Evolutionary conservation across 139 green algal genomes (phyloP), one percentile per base, ranked within the genome.

Genomic region (Micromonas commoda): DNA sequence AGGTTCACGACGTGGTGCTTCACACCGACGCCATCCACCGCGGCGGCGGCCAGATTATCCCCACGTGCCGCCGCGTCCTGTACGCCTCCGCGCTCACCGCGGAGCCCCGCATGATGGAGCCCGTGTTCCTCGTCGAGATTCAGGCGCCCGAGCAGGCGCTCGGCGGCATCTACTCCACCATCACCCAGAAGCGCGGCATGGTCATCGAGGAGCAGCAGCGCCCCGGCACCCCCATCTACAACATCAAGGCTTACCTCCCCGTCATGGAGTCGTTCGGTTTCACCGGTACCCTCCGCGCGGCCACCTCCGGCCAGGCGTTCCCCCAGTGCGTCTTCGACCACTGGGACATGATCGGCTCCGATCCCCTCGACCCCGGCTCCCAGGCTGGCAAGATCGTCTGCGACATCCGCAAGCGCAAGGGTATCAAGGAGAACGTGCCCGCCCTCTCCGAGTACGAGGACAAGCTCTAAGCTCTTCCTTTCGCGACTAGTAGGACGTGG

Each of bases 211-310:
- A 98, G 89, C 84, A 92, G 82, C 95, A 99, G 92, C 87, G 95
- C 68, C 92, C 93, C 28, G 86, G 95, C 57, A 99, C 95, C 1
- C 95, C 95, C 78, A 97, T 99, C 83, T 99, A 98, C 92, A 99
- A 97, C 88, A 92, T 99, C 84, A 99, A 99, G 95, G 86, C 85
- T 5, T 93, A 97, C 87, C 89, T 99, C 83, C 95, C 95, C 61
- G 95, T 99, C 81, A 91, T 97, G 45, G 95, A 99, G 89, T 97
- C 94, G 2, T 99, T 99, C 76, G 95, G 95, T 37, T 98, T 99
- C 90, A 97, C 95, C 63, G 86, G 85, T 70, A 89, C 85, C n/a
- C 87, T 99, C 64, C 89, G 95, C 65, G 95, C 94, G 61, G 92
- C 92, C 70, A 99, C 95, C 39, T 91, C 89, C 3, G 95, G 95